These are phyloP conservation scores for Cucumis melo DNA, from an alignment of 306 rosid species.

Conservation along the genomic window DNA sequence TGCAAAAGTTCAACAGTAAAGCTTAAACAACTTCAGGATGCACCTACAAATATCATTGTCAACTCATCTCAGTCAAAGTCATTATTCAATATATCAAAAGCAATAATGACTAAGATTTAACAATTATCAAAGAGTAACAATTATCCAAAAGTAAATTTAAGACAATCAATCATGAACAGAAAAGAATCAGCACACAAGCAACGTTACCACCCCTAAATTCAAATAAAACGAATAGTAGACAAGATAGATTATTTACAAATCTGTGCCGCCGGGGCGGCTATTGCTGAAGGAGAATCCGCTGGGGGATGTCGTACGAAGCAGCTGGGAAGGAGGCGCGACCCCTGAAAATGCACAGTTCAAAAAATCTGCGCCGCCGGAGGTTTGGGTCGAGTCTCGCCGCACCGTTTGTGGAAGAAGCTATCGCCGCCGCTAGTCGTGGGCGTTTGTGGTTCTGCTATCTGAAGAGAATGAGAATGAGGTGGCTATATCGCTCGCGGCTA, in stretches of 20 bases:
- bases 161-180: background rate
- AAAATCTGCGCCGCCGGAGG: background rate
- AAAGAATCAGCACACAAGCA: background rate
- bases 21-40: background rate
- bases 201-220: background rate
- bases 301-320: background rate
- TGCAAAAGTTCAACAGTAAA: background rate
- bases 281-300: background rate
- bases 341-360: background rate
- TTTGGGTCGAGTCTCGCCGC: background rate
- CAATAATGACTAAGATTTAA: background rate
- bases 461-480: background rate
- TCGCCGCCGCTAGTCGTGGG: background rate
- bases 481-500: background rate
- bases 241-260: background rate
- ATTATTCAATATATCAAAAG: background rate
- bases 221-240: background rate
- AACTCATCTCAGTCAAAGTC: background rate
- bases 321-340: background rate
- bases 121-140: background rate
- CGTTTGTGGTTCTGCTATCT: background rate
- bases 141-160: background rate
- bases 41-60: background rate
- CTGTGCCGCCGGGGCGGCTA: background rate
- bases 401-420: background rate